Conservation (phyloP, 1,284 basidiomycete species). For the Cutaneotrichosporon spelunceum region DNA sequence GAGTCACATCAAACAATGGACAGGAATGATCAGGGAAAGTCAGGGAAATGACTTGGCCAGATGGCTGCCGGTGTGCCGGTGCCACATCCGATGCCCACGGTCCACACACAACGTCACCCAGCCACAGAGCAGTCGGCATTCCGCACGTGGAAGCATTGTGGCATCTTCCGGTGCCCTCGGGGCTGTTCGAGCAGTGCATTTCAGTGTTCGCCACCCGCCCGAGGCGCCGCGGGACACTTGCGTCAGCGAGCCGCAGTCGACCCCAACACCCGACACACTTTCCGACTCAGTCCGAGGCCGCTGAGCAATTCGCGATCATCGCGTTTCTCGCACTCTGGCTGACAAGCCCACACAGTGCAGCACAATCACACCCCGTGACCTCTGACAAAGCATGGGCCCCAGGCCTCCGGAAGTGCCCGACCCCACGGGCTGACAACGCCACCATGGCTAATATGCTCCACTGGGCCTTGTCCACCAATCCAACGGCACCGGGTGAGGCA, state of each 20-base stretch:
- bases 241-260: neutral
- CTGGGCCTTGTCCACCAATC: neutral
- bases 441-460: neutral
- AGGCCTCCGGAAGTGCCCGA: neutral
- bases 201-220: neutral
- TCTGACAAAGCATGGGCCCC: neutral
- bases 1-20: neutral
- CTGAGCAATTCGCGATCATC: neutral
- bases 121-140: neutral
- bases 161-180: neutral
- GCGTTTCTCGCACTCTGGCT: neutral
- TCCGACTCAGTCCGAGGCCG: neutral
- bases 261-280: neutral
- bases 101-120: too few relatives aligned
- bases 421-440: neutral
- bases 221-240: neutral
- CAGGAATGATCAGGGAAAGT: neutral
- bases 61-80: too few relatives aligned
- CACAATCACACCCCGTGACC: neutral
- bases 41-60: too few relatives aligned
- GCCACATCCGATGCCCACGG: too few relatives aligned
- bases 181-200: neutral
- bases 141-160: neutral
- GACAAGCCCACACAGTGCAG: neutral
- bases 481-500: neutral